A percentile compares a stretch with the other conserved stretches of the same genome.
Conservation (phyloP, 2,329 filamentous ascomycete species). For the Seiridium unicorne region DNA sequence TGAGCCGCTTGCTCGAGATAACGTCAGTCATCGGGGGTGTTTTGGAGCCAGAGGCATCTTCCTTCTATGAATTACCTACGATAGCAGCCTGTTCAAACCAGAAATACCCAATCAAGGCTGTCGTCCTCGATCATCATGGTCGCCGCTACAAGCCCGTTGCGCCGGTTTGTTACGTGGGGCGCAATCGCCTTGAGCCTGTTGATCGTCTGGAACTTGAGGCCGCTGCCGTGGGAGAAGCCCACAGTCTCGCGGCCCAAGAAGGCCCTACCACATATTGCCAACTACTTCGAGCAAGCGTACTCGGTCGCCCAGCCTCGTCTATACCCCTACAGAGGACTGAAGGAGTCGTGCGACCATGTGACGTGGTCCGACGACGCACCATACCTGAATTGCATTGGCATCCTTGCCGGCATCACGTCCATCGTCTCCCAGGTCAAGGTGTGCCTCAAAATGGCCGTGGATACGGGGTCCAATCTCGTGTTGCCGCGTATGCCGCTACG, state of each 20-base stretch:
- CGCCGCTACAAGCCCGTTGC: not conserved
- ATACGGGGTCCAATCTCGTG: not conserved
- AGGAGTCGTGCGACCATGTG: not conserved
- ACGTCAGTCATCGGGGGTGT: no score
- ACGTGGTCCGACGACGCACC: not conserved
- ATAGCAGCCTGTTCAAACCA: no score
- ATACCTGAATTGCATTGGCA: not conserved
- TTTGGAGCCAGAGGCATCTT: no score
- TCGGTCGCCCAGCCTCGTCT: not conserved
- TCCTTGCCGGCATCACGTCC: not conserved
- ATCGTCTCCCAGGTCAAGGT: not conserved
- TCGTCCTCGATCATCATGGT: not conserved
- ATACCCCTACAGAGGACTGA: not conserved
- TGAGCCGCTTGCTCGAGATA: not conserved
- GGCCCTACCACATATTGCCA: not conserved
- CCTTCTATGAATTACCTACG: no score
- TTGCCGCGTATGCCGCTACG: conserved; percentile 1
- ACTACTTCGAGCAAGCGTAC: not conserved
- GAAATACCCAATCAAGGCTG: not conserved
- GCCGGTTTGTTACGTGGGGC: not conserved
- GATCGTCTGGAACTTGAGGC: not conserved
- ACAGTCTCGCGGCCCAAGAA: not conserved
- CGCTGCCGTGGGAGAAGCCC: not conserved
- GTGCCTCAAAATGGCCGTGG: conserved; percentile 2
- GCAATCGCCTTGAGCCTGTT: not conserved